phyloP scores from a whole-genome alignment of 129 eudicot species.

The Dittrichia graveolens region DNA sequence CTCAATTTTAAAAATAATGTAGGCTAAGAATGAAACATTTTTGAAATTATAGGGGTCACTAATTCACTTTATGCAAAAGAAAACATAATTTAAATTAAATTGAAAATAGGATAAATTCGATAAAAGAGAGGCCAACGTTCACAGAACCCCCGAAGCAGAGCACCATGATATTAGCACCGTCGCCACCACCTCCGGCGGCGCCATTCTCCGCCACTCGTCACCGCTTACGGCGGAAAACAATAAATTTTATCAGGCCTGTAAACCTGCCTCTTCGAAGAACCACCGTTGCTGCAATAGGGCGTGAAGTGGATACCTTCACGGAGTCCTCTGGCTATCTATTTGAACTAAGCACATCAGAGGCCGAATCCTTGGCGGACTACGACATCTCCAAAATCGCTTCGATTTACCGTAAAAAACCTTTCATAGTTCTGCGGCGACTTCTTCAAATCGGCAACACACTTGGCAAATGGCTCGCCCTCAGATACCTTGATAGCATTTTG shows the following conservation, averaged over 20 bases:
- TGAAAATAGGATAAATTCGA: conserved; percentile 12
- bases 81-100: not conserved
- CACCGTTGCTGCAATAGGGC: conserved; percentile 25
- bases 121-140: conserved; percentile 32
- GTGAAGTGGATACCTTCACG: conserved; percentile 71
- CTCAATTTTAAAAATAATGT: not conserved
- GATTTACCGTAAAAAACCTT: conserved; percentile 65
- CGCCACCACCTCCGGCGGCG: conserved; percentile 30
- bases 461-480: conserved; percentile 75
- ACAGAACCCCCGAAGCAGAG: not conserved
- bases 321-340: conserved; percentile 89
- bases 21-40: not conserved
- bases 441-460: conserved; percentile 69
- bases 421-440: conserved; percentile 68
- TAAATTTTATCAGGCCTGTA: not conserved
- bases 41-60: not conserved
- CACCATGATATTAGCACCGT: conserved; percentile 37
- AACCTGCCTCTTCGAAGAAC: conserved; percentile 19
- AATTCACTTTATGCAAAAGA: not conserved
- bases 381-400: conserved; percentile 50
- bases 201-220: conserved; percentile 20
- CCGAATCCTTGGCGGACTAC: conserved; percentile 70
- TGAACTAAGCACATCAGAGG: conserved; percentile 74
- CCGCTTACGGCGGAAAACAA: conserved; percentile 18
- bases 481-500: conserved; percentile 59